phyloP scores from a whole-genome alignment of 1,284 basidiomycete genomes.

The Tilletia caries region DNA sequence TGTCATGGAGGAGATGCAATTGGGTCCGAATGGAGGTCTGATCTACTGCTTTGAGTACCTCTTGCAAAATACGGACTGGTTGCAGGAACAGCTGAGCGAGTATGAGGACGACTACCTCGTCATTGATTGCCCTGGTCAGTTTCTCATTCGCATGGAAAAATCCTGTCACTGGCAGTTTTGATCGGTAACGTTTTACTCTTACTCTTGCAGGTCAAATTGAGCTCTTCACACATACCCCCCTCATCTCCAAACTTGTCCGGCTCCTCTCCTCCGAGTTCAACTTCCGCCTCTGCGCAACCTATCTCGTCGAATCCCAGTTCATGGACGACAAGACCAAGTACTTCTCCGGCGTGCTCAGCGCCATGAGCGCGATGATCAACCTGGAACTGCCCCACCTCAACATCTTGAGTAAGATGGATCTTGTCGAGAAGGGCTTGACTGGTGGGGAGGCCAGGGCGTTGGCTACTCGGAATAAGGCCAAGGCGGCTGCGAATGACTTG shows the following conservation, averaged over 20 bases:
- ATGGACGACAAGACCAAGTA: constrained; percentile 99
- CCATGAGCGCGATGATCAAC: constrained; percentile 99
- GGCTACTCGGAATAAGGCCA: background rate
- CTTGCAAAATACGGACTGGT: constrained; percentile 95
- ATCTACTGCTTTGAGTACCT: constrained; percentile 99
- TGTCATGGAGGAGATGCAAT: constrained; percentile 91
- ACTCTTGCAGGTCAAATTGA: constrained; percentile 80
- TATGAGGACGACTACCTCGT: constrained; percentile 97
- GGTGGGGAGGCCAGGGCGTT: background rate
- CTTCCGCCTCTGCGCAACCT: constrained; percentile 57
- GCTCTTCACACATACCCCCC: constrained; percentile 95
- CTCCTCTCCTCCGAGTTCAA: constrained; percentile 54
- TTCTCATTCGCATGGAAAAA: background rate
- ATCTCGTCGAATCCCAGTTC: constrained; percentile 95
- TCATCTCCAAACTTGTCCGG: constrained; percentile 82
- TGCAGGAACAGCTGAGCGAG: constrained; percentile 87
- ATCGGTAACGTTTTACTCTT: background rate
- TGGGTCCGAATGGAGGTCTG: constrained; percentile 94
- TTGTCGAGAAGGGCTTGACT: constrained; percentile 60
- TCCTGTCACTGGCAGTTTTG: background rate
- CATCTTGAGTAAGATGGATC: constrained; percentile 98
- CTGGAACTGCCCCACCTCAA: constrained; percentile 96
- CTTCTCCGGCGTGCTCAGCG: constrained; percentile 95
- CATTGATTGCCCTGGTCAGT: constrained; percentile 87
- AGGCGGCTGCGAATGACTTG: constrained; percentile 1